Conservation (phyloP, 2,329 filamentous ascomycete genomes). For the Talaromyces sp. region DNA sequence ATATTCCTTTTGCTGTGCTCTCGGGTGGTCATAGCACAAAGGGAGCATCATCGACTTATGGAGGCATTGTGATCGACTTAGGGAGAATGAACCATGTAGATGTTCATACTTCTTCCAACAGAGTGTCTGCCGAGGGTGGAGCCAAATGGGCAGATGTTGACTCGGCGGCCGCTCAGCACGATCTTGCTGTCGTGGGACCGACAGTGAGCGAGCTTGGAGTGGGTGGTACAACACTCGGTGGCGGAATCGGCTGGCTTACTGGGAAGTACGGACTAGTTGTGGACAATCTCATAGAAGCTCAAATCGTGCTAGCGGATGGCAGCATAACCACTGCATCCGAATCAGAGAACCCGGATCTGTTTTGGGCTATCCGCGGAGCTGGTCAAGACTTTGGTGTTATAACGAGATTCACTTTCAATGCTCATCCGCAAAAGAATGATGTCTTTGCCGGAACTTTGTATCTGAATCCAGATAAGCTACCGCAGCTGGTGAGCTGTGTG, state of each 20-base stretch:
- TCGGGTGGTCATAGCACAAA: conserved; percentile 48
- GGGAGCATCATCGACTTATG: conserved; percentile 51
- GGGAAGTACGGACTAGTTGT: conserved; percentile 51
- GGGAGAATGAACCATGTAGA: conserved; percentile 50
- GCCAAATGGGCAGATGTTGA: conserved; percentile 57
- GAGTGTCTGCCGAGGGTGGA: conserved; percentile 52
- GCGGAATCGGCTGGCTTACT: conserved; percentile 39
- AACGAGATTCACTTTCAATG: conserved; percentile 36
- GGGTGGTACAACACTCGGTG: conserved; percentile 40
- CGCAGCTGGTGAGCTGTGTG: conserved; percentile 58
- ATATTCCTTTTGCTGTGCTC: conserved; percentile 28
- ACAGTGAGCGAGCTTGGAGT: conserved; percentile 35
- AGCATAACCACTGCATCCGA: conserved; percentile 29
- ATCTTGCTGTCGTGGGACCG: conserved; percentile 44
- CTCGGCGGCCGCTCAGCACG: conserved; percentile 48
- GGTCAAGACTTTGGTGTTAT: conserved; percentile 37
- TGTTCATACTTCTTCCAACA: conserved; percentile 47
- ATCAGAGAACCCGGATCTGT: conserved; percentile 29
- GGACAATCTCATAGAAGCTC: conserved; percentile 48
- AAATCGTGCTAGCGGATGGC: conserved; percentile 46
- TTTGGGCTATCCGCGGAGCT: conserved; percentile 37
- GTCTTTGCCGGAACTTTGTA: conserved; percentile 58
- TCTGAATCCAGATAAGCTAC: conserved; percentile 40
- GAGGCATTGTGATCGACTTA: conserved; percentile 59
- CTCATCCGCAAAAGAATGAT: conserved; percentile 36